These are phyloP conservation scores for Conringia planisiliqua DNA, from an alignment of 345 rosid genomes.

Conservation along the genomic window DNA sequence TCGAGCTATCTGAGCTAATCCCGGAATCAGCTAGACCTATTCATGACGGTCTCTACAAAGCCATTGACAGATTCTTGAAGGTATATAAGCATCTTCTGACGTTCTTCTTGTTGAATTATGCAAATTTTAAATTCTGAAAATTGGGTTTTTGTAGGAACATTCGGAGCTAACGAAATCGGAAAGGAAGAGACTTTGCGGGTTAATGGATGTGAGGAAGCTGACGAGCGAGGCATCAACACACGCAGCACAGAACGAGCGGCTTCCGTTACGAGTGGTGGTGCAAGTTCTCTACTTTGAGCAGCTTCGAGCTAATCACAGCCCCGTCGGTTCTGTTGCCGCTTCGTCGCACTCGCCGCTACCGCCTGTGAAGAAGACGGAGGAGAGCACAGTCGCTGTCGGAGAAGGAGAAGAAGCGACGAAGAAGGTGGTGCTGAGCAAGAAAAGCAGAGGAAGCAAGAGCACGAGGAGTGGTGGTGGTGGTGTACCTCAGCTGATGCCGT, in stretches of 20 bases:
- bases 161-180: constrained; percentile 61
- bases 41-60: constrained; percentile 80
- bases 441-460: constrained; percentile 56
- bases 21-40: constrained; percentile 71
- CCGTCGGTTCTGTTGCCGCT: constrained; percentile 33
- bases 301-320: constrained; percentile 55
- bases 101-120: background rate
- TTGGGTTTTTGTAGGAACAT: constrained; percentile 56
- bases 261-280: constrained; percentile 81
- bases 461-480: constrained; percentile 63
- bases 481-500: constrained; percentile 67
- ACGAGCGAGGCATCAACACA: constrained; percentile 69
- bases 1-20: constrained; percentile 50
- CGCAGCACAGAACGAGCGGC: constrained; percentile 87
- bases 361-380: constrained; percentile 49
- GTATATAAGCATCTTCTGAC: constrained; percentile 28
- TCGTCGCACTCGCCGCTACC: constrained; percentile 28
- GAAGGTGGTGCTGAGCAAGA: constrained; percentile 49
- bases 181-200: constrained; percentile 63
- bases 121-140: background rate
- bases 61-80: constrained; percentile 77
- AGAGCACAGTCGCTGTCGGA: background rate
- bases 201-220: constrained; percentile 82
- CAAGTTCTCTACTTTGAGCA: constrained; percentile 93
- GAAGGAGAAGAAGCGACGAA: constrained; percentile 35